These are phyloP conservation scores for Chondrus crispus DNA, from an alignment of 23 red algal genomes.

Conservation along the genomic window DNA sequence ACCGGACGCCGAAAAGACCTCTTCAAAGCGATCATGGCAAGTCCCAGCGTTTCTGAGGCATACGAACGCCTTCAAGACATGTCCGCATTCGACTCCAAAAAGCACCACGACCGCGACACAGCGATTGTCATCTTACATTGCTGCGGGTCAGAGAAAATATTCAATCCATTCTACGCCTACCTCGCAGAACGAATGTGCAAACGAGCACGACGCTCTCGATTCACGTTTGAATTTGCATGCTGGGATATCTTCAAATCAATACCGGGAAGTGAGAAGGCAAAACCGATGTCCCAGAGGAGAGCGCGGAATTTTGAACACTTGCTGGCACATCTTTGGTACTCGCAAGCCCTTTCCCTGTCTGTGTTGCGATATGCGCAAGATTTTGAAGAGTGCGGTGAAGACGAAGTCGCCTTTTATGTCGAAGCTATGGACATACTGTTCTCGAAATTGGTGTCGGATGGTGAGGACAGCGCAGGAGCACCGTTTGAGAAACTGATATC, in stretches of 20 bases:
- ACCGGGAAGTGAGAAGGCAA: conserved; percentile 1
- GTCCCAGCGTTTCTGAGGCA: conserved; percentile 21
- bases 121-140: conserved; percentile 49
- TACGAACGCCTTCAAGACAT: conserved; percentile 27
- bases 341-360: conserved; percentile 16
- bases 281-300: conserved; percentile 20
- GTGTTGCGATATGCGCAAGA: conserved; percentile 21
- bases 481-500: conserved; percentile 23
- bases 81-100: conserved; percentile 31
- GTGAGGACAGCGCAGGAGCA: background rate
- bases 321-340: conserved; percentile 28
- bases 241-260: conserved; percentile 43
- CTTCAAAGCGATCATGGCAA: conserved; percentile 54
- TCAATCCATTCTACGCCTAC: conserved; percentile 58
- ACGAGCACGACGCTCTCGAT: background rate
- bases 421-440: conserved; percentile 9
- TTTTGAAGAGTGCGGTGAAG: conserved; percentile 19
- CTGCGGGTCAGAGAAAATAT: conserved; percentile 42
- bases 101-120: conserved; percentile 32
- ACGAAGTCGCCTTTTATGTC: background rate
- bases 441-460: conserved; percentile 20
- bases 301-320: conserved; percentile 16
- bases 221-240: conserved; percentile 52
- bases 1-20: conserved; percentile 18
- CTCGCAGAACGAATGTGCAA: conserved; percentile 27